These are phyloP conservation scores for Neofusicoccum umdonicola DNA, from an alignment of 2,329 filamentous ascomycete genomes.

Conservation along the genomic window DNA sequence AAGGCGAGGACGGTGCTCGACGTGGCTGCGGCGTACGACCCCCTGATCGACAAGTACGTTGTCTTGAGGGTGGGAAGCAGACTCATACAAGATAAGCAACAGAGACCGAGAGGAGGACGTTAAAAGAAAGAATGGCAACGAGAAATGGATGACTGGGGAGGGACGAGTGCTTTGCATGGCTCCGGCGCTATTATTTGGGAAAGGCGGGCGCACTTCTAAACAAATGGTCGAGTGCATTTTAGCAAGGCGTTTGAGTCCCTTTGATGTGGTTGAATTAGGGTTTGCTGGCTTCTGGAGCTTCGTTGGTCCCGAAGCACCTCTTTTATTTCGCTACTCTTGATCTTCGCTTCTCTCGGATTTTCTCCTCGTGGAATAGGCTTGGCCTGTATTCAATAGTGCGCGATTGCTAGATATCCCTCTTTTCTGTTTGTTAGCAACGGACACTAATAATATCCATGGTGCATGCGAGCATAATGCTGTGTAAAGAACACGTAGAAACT, in stretches of 20 bases:
- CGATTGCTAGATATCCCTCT: not conserved
- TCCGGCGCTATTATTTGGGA: not conserved
- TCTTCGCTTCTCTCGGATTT: not conserved
- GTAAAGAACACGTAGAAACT: no score
- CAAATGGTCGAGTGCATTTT: constrained; percentile 1
- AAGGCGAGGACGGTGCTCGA: constrained; percentile 44
- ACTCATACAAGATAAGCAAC: not conserved
- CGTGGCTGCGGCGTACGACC: constrained; percentile 46
- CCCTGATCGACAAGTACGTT: constrained; percentile 39
- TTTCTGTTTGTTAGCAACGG: no score
- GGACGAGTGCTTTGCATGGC: constrained; percentile 1
- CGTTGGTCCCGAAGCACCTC: not conserved
- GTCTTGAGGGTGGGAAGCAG: constrained; percentile 19
- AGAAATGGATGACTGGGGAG: not conserved
- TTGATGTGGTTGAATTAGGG: not conserved
- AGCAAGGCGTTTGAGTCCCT: constrained; percentile 4
- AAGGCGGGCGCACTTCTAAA: not conserved
- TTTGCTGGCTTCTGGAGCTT: not conserved
- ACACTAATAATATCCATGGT: no score
- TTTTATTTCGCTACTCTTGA: no score
- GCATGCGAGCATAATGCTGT: no score
- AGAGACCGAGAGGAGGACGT: constrained; percentile 8
- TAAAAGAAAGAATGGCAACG: not conserved
- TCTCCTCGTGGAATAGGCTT: not conserved
- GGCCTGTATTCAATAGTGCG: not conserved